Base-by-base conservation (phyloP, 2,329 filamentous ascomycete genomes). In the Aspergillus melleus region DNA sequence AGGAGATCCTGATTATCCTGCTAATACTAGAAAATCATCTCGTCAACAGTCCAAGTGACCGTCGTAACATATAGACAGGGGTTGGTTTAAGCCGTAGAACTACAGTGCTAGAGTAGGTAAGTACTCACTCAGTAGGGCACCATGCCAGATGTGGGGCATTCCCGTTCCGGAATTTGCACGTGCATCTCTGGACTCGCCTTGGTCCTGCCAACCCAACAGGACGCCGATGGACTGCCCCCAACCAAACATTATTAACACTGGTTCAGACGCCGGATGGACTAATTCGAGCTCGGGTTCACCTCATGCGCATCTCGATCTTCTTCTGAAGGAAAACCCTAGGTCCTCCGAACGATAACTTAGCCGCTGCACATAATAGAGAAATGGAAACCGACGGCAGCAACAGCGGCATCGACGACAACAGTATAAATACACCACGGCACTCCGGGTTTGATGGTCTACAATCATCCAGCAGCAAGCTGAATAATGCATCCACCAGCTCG, bases 261-360 rank as follows among this genome's bases (percentile, higher is more conserved):
- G 2, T 36, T 12, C 4, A 14, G 32, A 36, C 32, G 32, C 32
- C 32, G 65, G 42, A 75, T 76, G 73, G 70, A 70, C 59, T 64
- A 70, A 60, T 58, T 59, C 59, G 47, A 67, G 61, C 47, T 55
- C 66, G 39, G 51, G 52, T 44, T 62, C 61, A 30, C 62, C 65
- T 30, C 57, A 58, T 58, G 53, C 44, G 30, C 64, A 63, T 24
- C 46, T 56, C 36, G 57, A 46, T 32, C 55, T 64, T 14, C 60
- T 56, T 20, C 62, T 42, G 36, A 42, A 42, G 36, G 16, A 42
- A 39, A 44, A 50, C 51, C 58, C 50, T 58, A 26, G 59, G 4
- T n/a, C 16, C 36, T 16, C 16, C 16, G 36, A 12, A 42, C 16
- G 36, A n/a, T n/a, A 42, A 12, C 16, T 36, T 36, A 10, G 32